These are phyloP conservation scores for Kazachstania taianensis DNA, from an alignment of 805 yeast species.

Conservation along the genomic window DNA sequence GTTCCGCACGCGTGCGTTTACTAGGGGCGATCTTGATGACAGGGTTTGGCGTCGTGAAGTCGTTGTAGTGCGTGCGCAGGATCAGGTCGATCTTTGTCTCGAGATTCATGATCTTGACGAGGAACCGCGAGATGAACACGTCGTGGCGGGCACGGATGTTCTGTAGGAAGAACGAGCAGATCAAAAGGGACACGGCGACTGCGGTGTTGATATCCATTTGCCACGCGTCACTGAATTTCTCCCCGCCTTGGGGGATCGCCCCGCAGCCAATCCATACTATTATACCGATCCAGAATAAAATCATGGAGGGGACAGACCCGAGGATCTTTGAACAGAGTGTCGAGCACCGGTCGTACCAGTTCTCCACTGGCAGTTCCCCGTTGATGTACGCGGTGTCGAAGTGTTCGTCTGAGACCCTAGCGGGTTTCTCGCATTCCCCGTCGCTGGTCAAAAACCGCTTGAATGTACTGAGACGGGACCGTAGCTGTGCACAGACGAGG, in stretches of 20 bases:
- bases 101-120: conserved; percentile 15
- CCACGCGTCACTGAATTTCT: conserved; percentile 30
- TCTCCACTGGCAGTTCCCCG: conserved; percentile 18
- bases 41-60: conserved; percentile 17
- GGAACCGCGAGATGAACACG: conserved; percentile 18
- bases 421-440: background rate
- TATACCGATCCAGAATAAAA: conserved; percentile 32
- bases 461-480: conserved; percentile 24
- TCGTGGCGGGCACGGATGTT: conserved; percentile 33
- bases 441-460: conserved; percentile 9
- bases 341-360: conserved; percentile 30
- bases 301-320: conserved; percentile 28
- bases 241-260: conserved; percentile 20
- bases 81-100: conserved; percentile 26
- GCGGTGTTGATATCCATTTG: conserved; percentile 36
- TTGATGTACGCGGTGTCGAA: background rate
- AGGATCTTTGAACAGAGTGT: conserved; percentile 17
- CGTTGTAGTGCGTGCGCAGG: conserved; percentile 15
- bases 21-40: conserved; percentile 13
- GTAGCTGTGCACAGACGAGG: conserved; percentile 20
- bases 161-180: conserved; percentile 32
- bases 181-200: conserved; percentile 29
- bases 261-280: conserved; percentile 34
- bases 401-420: background rate
- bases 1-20: conserved; percentile 15